Conservation (phyloP, 148 eudicot genomes). For the Cornus florida region DNA sequence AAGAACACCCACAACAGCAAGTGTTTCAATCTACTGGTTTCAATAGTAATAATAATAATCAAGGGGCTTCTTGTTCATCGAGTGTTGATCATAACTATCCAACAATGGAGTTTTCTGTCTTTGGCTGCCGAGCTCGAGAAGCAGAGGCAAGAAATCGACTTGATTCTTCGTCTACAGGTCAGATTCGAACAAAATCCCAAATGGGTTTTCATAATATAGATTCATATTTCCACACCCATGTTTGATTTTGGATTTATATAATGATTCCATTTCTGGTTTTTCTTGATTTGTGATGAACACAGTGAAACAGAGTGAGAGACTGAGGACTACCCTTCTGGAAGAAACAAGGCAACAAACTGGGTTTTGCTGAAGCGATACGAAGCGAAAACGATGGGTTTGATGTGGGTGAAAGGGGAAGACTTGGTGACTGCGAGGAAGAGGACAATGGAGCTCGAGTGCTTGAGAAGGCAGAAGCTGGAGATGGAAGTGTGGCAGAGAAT, state of each 20-base stretch:
- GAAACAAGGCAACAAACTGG: conserved; percentile 26
- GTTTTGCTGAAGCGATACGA: conserved; percentile 25
- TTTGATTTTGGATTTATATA: no score
- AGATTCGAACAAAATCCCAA: not conserved
- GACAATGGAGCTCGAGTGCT: no score
- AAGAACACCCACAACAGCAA: no score
- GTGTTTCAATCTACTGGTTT: no score
- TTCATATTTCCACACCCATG: not conserved
- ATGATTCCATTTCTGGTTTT: no score
- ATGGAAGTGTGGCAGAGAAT: no score
- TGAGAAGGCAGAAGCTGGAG: no score
- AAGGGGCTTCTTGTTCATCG: conserved; percentile 8
- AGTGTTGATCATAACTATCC: not conserved
- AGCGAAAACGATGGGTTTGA: conserved; percentile 18
- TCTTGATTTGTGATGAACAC: no score
- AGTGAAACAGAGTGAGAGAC: conserved; percentile 38
- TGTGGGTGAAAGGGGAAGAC: conserved; percentile 38
- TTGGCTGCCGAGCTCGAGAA: conserved; percentile 38
- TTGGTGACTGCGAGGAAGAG: no score
- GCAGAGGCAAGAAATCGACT: no score
- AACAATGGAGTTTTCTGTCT: conserved; percentile 21
- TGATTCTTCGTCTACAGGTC: conserved; percentile 51
- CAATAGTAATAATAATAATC: not conserved
- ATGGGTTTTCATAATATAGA: no score
- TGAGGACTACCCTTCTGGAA: conserved; percentile 33